These are phyloP conservation scores for Daedaleopsis sinensis DNA, from an alignment of 768 basidiomycete species.

Conservation along the genomic window DNA sequence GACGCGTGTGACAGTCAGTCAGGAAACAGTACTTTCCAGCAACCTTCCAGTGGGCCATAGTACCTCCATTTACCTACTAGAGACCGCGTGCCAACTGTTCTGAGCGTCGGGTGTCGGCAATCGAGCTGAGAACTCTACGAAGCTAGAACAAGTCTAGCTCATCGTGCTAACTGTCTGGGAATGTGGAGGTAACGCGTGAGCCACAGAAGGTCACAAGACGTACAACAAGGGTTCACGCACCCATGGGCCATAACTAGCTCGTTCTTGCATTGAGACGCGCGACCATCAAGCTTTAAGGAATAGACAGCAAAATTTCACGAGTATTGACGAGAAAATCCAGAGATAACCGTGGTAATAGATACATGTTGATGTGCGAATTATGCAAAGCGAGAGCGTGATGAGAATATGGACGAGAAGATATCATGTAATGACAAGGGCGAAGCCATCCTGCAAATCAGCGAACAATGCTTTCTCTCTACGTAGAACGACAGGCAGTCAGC, in stretches of 20 bases:
- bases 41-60: no score
- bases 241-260: neutral
- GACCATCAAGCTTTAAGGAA: neutral
- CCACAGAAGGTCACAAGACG: neutral
- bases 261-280: neutral
- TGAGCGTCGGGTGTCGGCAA: neutral
- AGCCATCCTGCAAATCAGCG: slow-evolving; percentile 52
- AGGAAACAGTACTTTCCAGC: no score
- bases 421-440: slow-evolving; percentile 61
- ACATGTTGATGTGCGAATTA: slow-evolving; percentile 15
- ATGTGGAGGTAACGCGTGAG: neutral
- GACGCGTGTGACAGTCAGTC: no score
- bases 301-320: slow-evolving; percentile 5
- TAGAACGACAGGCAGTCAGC: slow-evolving; percentile 5
- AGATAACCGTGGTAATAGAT: slow-evolving; percentile 18
- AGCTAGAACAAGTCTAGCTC: neutral
- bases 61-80: no score
- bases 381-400: slow-evolving; percentile 9
- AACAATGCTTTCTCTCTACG: slow-evolving; percentile 52
- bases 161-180: neutral
- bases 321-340: slow-evolving; percentile 17
- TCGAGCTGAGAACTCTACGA: neutral
- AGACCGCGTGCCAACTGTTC: no score
- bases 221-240: no score
- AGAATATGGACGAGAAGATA: slow-evolving; percentile 6